Evolutionary conservation across 345 rosid genomes (phyloP).

Genomic region (Fremontodendron californicum): DNA sequence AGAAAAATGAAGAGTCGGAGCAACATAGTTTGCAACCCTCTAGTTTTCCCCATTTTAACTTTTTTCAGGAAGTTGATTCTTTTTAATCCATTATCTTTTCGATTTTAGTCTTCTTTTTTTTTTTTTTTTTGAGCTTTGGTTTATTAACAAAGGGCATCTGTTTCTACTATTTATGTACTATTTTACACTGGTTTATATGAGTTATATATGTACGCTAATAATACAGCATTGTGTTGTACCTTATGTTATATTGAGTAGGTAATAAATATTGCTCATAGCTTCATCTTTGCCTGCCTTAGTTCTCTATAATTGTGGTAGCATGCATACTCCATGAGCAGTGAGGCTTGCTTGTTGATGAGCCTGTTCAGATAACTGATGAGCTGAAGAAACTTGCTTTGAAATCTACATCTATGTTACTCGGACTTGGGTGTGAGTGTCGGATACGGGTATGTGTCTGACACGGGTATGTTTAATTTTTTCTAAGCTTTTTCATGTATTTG

Average conservation of each 20-base stretch:
- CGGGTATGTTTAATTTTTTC: no score
- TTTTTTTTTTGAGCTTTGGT: not conserved
- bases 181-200: no score
- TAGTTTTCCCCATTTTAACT: not conserved
- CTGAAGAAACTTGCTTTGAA: slow-evolving; percentile 31
- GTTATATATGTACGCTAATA: no score
- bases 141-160: not conserved
- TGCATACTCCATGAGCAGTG: slow-evolving; percentile 33
- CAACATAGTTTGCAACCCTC: no score
- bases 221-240: not conserved
- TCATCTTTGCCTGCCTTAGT: slow-evolving; percentile 16
- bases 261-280: slow-evolving; percentile 16
- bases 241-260: not conserved
- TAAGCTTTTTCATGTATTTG: no score
- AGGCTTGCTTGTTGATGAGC: slow-evolving; percentile 25
- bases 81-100: not conserved
- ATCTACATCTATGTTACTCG: slow-evolving; percentile 20
- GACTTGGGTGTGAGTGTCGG: no score
- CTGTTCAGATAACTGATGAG: slow-evolving; percentile 35
- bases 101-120: not conserved
- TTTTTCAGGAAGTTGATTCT: not conserved
- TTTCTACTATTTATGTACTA: no score
- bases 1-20: no score
- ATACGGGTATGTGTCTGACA: no score
- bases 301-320: slow-evolving; percentile 14